Conservation (phyloP, 352 stramenopile species). For the Globisporangium sylvaticum region DNA sequence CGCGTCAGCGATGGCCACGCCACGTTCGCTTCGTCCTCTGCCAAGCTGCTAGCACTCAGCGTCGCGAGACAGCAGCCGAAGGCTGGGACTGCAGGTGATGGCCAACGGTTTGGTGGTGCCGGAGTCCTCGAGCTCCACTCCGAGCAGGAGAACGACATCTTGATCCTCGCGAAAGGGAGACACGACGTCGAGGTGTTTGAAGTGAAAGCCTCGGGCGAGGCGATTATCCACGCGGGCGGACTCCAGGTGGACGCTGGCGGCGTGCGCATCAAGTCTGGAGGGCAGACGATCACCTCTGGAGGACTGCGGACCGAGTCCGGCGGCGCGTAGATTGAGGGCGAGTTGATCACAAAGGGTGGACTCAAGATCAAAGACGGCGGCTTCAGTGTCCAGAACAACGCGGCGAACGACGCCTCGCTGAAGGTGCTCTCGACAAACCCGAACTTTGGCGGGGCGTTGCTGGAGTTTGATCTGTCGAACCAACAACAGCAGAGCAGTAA, state of each 20-base stretch:
- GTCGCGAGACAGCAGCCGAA: conserved; percentile 1
- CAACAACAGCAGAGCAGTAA: conserved; percentile 19
- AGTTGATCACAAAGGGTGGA: conserved; percentile 47
- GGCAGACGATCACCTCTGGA: conserved; percentile 54
- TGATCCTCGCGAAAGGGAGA: conserved; percentile 29
- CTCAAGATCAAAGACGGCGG: conserved; percentile 64
- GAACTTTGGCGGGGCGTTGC: conserved; percentile 48
- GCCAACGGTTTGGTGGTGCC: conserved; percentile 2
- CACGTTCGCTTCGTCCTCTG: conserved; percentile 10
- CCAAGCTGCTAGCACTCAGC: conserved; percentile 4
- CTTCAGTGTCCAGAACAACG: conserved; percentile 38
- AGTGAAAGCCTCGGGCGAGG: conserved; percentile 44
- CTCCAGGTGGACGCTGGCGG: conserved; percentile 49
- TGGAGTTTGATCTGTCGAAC: conserved; percentile 40
- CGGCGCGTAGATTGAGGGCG: conserved; percentile 49
- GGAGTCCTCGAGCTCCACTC: conserved; percentile 18
- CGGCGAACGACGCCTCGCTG: conserved; percentile 44
- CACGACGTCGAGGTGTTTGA: conserved; percentile 45
- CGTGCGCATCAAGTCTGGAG: conserved; percentile 49
- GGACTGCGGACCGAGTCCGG: conserved; percentile 53
- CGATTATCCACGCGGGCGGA: conserved; percentile 49
- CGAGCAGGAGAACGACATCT: conserved; percentile 7
- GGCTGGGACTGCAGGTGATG: conserved; percentile 8
- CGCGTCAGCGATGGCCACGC: conserved; percentile 33
- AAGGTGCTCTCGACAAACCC: conserved; percentile 37